Base-by-base conservation (phyloP, 257 asterid species). In the Solanum phureja region DNA sequence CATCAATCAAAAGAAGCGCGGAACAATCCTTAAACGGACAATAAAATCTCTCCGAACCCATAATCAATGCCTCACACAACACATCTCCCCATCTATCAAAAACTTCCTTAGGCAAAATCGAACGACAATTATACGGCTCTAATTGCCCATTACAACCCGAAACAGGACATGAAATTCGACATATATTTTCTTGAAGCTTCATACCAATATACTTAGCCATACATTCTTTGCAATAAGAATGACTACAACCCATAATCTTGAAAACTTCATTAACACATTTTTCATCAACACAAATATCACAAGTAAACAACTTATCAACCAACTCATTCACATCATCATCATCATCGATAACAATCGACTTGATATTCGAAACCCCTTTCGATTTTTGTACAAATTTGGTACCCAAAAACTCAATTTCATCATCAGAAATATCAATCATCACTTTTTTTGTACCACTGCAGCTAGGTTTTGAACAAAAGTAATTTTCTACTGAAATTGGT, bases 11-110 rank as follows among this genome's bases (percentile, higher is more conserved):
- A 86, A 94, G 56, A 86, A 94, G 56, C 0, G 96, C 97, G 0
- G 98, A 94, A 87, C 98, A 94, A 56, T 93, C 94, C 88, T 91
- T 93, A 77, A 33, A 93, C 2, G 98, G 98, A 89, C 96, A 95
- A 29, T 94, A 94, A 18, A 92, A 91, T 81, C 66, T 93, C 90
- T 94, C 92, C 6, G 92, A 83, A 4, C 82, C 94, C 87, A 93
- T 73, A 86, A 95, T 88, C 89, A 91, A 2, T 0, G 94, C 91
- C 89, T 95, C 98, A 11, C 96, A 93, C 64, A 94, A 87, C 1
- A 91, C 98, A 31, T 93, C 95, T 2, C 96, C 95, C 98, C 98
- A 95, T 89, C 96, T 84, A 62, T 93, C 97, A 46, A 95, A 91
- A n/a, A 95, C 97, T 46, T 89, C 75, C 60, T 89, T 84, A 6